Evolutionary conservation across 1,139 yeast genomes (phyloP), one percentile per base, ranked within the genome.

Genomic region (Sugiyamaella novakii): DNA sequence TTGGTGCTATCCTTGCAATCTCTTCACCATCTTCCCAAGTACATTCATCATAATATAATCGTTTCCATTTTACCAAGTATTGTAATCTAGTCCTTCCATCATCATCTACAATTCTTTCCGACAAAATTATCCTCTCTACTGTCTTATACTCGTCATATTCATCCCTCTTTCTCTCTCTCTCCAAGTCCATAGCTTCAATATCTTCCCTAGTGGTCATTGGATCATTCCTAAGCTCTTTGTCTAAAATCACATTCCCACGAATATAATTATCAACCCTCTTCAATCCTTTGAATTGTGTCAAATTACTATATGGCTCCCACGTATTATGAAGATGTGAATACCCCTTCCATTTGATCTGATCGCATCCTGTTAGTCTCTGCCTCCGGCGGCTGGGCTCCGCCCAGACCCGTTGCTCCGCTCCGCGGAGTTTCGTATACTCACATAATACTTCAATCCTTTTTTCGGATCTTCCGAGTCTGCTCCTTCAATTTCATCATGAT

Each of bases 11-110:
- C 52, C 79, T 78, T 1, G 94, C 97, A 57, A 94, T 88, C 56
- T 80, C 84, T 49, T 84, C 84, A 1, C 96, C 98, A 59, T 83
- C 81, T 70, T 94, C 99, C 98, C 98, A 94, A 3, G 98, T 88
- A 55, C 96, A 88, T 58, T 87, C 95, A 67, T 94, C 98, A 63
- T 94, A 94, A 63, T 91, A 87, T 38, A 94, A 75, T 52, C 98
- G 78, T 65, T 82, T 84, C 98, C 98, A 92, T 68, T 94, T 94
- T 53, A 91, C 92, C 54, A 84, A 79, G 65, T 92, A 94, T 62
- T 83, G 85, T 56, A 92, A 73, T 52, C 79, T 83, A 27, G 83
- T 81, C 30, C 76, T 76, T 27, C 87, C 92, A 54, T 76, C 80
- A 10, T 77, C 81, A 21, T 40, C 45, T 43, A 72, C 72, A 17